Conservation (phyloP, 2,329 filamentous ascomycete species). For the Ophiosphaerella herpotricha region DNA sequence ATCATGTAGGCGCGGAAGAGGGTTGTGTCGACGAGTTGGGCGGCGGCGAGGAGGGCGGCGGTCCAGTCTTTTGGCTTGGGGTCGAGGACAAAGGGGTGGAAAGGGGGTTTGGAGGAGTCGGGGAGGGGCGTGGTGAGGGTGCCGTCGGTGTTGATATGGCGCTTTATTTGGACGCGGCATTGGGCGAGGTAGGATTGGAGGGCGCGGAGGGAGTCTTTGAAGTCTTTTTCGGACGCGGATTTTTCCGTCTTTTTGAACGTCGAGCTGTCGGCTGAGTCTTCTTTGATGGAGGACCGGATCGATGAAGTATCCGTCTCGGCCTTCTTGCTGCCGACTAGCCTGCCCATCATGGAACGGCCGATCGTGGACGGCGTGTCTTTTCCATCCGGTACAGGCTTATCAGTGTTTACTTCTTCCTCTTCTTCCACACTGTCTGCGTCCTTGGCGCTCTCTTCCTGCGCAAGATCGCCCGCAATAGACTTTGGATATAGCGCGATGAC, state of each 20-base stretch:
- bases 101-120: slow-evolving; percentile 50
- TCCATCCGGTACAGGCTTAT: slow-evolving; percentile 22
- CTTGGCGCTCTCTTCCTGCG: slow-evolving; percentile 61
- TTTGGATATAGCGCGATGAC: slow-evolving; percentile 85
- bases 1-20: slow-evolving; percentile 96
- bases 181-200: slow-evolving; percentile 88
- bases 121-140: slow-evolving; percentile 62
- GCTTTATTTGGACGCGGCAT: slow-evolving; percentile 69
- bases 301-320: slow-evolving; percentile 59
- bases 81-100: slow-evolving; percentile 49
- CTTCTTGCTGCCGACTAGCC: slow-evolving; percentile 53
- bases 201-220: slow-evolving; percentile 79
- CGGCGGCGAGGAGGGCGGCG: slow-evolving; percentile 73
- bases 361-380: slow-evolving; percentile 36
- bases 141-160: slow-evolving; percentile 64
- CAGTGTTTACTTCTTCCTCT: slow-evolving; percentile 31
- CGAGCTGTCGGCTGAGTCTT: slow-evolving; percentile 61
- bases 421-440: slow-evolving; percentile 46
- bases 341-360: slow-evolving; percentile 53
- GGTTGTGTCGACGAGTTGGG: slow-evolving; percentile 87
- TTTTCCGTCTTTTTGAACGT: slow-evolving; percentile 59
- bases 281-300: slow-evolving; percentile 61
- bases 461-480: slow-evolving; percentile 80
- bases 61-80: slow-evolving; percentile 61
- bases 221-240: slow-evolving; percentile 73